Evolutionary conservation across 768 basidiomycete species (phyloP).

Genomic region (Russula sp.): DNA sequence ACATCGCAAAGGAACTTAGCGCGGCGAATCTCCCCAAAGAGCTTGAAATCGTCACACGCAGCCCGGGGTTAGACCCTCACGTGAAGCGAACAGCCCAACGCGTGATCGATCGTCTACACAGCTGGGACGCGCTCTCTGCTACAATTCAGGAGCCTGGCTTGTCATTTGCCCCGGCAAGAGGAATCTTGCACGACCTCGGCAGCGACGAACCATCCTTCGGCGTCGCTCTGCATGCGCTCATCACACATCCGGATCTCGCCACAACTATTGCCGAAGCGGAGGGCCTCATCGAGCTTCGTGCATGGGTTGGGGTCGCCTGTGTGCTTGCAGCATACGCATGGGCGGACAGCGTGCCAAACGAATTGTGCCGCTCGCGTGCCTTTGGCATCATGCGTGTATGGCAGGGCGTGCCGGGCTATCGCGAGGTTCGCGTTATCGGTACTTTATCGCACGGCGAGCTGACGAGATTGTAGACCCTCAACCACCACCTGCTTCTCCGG

Average conservation of each 20-base stretch:
- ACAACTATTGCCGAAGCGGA: constrained; percentile 27
- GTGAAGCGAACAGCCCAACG: constrained; percentile 43
- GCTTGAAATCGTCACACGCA: constrained; percentile 36
- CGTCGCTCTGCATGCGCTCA: constrained; percentile 67
- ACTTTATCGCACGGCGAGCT: background rate
- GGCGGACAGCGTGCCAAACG: constrained; percentile 70
- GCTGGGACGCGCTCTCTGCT: constrained; percentile 59
- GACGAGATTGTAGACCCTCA: constrained; percentile 50
- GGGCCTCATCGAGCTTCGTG: constrained; percentile 57
- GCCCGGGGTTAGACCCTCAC: constrained; percentile 35
- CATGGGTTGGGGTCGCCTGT: constrained; percentile 59
- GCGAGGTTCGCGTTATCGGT: constrained; percentile 45
- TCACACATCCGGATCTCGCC: constrained; percentile 49
- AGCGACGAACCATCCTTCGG: constrained; percentile 63
- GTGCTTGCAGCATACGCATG: constrained; percentile 72
- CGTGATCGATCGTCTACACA: constrained; percentile 44
- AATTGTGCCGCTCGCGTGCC: constrained; percentile 55
- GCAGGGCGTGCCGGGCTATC: constrained; percentile 65
- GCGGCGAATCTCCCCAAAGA: constrained; percentile 37
- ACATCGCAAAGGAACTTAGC: constrained; percentile 52
- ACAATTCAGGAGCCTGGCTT: constrained; percentile 49
- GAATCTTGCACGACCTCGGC: constrained; percentile 54
- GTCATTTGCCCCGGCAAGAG: constrained; percentile 44
- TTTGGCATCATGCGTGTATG: constrained; percentile 58
- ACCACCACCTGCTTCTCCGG: constrained; percentile 63